Evolutionary conservation across 2,329 filamentous ascomycete genomes (phyloP), one percentile per base, ranked within the genome.

Genomic region (Claviceps cyperi): DNA sequence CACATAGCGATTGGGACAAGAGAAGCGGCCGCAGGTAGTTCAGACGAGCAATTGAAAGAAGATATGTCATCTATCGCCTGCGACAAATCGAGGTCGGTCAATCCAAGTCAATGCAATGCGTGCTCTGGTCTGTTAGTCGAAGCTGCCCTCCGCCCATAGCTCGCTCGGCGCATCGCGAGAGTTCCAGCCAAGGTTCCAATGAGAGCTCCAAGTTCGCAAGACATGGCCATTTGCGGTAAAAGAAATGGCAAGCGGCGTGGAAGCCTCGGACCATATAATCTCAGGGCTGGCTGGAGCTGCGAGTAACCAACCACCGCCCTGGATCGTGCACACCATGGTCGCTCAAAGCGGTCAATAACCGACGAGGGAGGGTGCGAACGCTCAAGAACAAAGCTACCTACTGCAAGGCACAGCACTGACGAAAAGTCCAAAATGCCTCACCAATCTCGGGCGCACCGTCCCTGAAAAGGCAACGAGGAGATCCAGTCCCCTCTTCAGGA

Each of bases 351-450:
- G 46, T 40, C 46, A 47, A 40, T 40, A 15, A n/a, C 21, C 22
- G 37, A 32, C 37, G 37, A 22, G 22, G 37, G 21, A 40, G 36
- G 15, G 46, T 36, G 8, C 21, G 21, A 17, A 28, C 9, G 28
- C 28, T 32, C 28, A 32, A 28, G 35, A 36, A 36, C 11, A 22
- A 19, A 24, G 47, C 47, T 49, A 37, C 39, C 47, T 49, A 37
- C 39, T 49, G 47, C 47, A 49, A 49, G 47, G 47, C 47, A 49
- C 47, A 19, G 44, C 44, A 22, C 46, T 9, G 36, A 40, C 14
- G 37, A 24, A 11, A 46, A 14, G 4, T 6, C 19, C 39, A 41
- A 21, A 6, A 22, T 22, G 17, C 39, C 39, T 41, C 39, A 5
- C 5, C 13, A 41, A 2, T 41, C 35, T n/a, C 24, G 11, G 2